Conservation (phyloP, 352 stramenopile species). For the Aphanomyces cochlioides region DNA sequence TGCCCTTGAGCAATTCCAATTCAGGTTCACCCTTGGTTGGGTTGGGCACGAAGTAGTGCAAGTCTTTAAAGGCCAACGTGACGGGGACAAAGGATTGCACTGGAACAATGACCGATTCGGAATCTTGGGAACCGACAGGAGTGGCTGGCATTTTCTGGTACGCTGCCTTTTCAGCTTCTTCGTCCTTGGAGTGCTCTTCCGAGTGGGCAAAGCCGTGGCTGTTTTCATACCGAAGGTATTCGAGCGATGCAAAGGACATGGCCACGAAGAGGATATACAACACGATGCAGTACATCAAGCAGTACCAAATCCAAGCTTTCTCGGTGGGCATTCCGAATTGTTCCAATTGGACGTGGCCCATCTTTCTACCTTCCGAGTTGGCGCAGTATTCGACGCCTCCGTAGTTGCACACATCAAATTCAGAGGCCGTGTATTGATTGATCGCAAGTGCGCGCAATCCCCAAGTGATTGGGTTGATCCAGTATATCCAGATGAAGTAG, state of each 20-base stretch:
- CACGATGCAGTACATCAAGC: slow-evolving; percentile 49
- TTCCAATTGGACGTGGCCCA: slow-evolving; percentile 49
- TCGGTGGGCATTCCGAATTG: slow-evolving; percentile 51
- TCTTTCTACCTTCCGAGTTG: slow-evolving; percentile 34
- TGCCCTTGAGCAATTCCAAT: slow-evolving; percentile 76
- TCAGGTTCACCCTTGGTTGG: slow-evolving; percentile 41
- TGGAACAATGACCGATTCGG: neutral
- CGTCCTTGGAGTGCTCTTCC: slow-evolving; percentile 28
- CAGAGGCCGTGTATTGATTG: slow-evolving; percentile 27
- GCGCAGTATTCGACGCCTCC: slow-evolving; percentile 31
- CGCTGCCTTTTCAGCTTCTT: neutral
- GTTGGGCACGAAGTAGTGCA: slow-evolving; percentile 44
- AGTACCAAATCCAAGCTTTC: slow-evolving; percentile 53
- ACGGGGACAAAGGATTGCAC: neutral
- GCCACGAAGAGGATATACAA: slow-evolving; percentile 45
- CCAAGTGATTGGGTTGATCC: slow-evolving; percentile 32
- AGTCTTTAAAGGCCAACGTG: slow-evolving; percentile 30
- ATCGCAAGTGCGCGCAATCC: slow-evolving; percentile 23
- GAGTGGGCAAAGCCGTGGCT: slow-evolving; percentile 25
- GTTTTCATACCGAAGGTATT: slow-evolving; percentile 42
- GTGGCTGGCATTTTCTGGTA: slow-evolving; percentile 2
- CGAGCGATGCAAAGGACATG: slow-evolving; percentile 44
- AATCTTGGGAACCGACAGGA: neutral
- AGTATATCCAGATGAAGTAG: slow-evolving; percentile 33
- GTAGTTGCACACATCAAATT: slow-evolving; percentile 30